Conservation (phyloP, 208 protist genomes). For the Herpetomonas tarakana region DNA sequence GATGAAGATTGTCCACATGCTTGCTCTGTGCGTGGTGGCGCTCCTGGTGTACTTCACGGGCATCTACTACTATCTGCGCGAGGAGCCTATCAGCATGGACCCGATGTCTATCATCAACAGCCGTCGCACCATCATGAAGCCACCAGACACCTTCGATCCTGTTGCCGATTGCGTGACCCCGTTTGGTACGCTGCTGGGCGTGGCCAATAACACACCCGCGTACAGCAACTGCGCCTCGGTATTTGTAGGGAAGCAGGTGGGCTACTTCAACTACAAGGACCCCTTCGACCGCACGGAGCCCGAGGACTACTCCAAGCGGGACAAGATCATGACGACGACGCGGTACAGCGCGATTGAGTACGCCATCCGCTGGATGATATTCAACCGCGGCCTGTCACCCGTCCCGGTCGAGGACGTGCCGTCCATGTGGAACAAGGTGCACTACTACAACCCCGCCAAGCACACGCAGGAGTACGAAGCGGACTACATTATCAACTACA, state of each 20-base stretch:
- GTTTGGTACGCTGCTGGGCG: slow-evolving; percentile 49
- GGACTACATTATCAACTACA: slow-evolving; percentile 41
- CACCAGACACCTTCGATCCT: slow-evolving; percentile 21
- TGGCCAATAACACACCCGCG: slow-evolving; percentile 39
- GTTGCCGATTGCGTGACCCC: slow-evolving; percentile 40
- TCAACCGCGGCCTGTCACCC: slow-evolving; percentile 32
- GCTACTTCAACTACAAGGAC: slow-evolving; percentile 31
- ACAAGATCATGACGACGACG: slow-evolving; percentile 31
- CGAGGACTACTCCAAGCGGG: slow-evolving; percentile 25
- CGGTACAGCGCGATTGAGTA: slow-evolving; percentile 44
- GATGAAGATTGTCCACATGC: slow-evolving; percentile 2
- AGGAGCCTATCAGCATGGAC: not conserved
- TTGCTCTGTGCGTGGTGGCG: slow-evolving; percentile 1
- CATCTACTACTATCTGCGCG: not conserved
- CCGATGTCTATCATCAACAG: not conserved
- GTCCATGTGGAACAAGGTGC: slow-evolving; percentile 27
- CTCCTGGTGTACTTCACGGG: not conserved
- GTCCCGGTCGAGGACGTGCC: slow-evolving; percentile 16
- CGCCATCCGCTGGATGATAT: slow-evolving; percentile 41
- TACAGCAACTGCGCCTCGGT: slow-evolving; percentile 65
- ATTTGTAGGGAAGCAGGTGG: slow-evolving; percentile 20
- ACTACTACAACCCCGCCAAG: slow-evolving; percentile 44
- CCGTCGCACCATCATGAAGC: not conserved
- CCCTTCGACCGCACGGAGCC: slow-evolving; percentile 36
- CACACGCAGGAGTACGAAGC: slow-evolving; percentile 25